Evolutionary conservation across 805 yeast species (phyloP).

Genomic region (Yarrowia sp.): DNA sequence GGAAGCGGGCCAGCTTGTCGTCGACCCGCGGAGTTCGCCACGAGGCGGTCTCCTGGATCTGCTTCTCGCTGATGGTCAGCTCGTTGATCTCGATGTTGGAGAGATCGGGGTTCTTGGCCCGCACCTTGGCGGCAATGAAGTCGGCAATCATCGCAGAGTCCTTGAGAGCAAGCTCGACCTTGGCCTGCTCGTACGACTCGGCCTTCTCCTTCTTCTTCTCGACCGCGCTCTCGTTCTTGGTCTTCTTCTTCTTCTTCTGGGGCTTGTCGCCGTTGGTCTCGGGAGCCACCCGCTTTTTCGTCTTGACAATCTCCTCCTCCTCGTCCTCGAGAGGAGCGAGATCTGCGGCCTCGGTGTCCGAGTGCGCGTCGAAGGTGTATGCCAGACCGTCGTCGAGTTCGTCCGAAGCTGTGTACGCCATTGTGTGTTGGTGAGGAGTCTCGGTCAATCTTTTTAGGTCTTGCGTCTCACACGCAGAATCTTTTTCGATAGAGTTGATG

Average conservation of each 20-base stretch:
- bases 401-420: slow-evolving; percentile 47
- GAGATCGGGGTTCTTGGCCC: slow-evolving; percentile 59
- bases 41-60: slow-evolving; percentile 61
- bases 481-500: no score
- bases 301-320: slow-evolving; percentile 34
- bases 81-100: slow-evolving; percentile 76
- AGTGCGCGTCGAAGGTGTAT: slow-evolving; percentile 50
- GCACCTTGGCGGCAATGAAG: slow-evolving; percentile 58
- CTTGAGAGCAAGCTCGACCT: slow-evolving; percentile 52
- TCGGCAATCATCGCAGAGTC: slow-evolving; percentile 65
- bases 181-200: slow-evolving; percentile 61
- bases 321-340: slow-evolving; percentile 30
- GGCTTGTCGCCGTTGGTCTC: slow-evolving; percentile 31
- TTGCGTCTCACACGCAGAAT: not conserved
- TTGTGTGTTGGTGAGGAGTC: not conserved
- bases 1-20: slow-evolving; percentile 31
- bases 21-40: slow-evolving; percentile 37
- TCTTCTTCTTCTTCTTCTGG: slow-evolving; percentile 33
- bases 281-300: slow-evolving; percentile 28
- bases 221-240: slow-evolving; percentile 30
- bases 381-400: slow-evolving; percentile 78
- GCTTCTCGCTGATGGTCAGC: slow-evolving; percentile 53
- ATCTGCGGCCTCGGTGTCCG: slow-evolving; percentile 42
- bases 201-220: slow-evolving; percentile 59
- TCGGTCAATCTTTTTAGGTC: not conserved